phyloP scores from a whole-genome alignment of 176 grass and related monocot genomes.

The Rhynchospora tenuis region DNA sequence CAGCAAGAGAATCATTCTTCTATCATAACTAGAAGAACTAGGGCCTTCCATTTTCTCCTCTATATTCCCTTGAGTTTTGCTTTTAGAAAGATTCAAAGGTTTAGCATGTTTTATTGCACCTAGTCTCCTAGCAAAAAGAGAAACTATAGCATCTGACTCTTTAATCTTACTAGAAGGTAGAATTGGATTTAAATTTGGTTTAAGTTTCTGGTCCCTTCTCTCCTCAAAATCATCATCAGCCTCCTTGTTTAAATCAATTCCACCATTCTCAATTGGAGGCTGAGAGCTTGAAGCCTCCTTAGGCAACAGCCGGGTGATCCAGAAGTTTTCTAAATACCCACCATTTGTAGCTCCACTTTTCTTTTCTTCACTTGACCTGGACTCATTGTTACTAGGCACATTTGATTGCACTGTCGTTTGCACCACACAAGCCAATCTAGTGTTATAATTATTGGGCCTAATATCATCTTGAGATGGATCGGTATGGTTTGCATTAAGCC shows the following conservation, averaged over 20 bases:
- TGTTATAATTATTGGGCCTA: constrained; percentile 2
- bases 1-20: constrained; percentile 24
- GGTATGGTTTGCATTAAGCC: constrained; percentile 7
- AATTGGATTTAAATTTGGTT: constrained; percentile 47
- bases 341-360: constrained; percentile 22
- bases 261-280: constrained; percentile 32
- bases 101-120: constrained; percentile 52
- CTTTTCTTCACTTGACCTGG: constrained; percentile 30
- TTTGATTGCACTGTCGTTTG: constrained; percentile 25
- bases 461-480: constrained; percentile 20
- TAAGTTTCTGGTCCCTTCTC: constrained; percentile 38
- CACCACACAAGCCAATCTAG: background rate
- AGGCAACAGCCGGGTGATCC: constrained; percentile 73
- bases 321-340: constrained; percentile 50
- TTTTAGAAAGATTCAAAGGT: constrained; percentile 29
- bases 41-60: constrained; percentile 7
- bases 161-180: constrained; percentile 41
- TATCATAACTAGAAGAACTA: constrained; percentile 11
- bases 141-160: constrained; percentile 58
- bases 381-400: constrained; percentile 33
- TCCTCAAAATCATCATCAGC: constrained; percentile 19
- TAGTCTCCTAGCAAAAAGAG: constrained; percentile 76
- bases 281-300: constrained; percentile 52
- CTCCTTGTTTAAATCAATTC: constrained; percentile 23
- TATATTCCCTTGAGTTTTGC: constrained; percentile 9